Base-by-base conservation (phyloP, 352 stramenopile genomes). In the Thraustochytrium striatum region DNA sequence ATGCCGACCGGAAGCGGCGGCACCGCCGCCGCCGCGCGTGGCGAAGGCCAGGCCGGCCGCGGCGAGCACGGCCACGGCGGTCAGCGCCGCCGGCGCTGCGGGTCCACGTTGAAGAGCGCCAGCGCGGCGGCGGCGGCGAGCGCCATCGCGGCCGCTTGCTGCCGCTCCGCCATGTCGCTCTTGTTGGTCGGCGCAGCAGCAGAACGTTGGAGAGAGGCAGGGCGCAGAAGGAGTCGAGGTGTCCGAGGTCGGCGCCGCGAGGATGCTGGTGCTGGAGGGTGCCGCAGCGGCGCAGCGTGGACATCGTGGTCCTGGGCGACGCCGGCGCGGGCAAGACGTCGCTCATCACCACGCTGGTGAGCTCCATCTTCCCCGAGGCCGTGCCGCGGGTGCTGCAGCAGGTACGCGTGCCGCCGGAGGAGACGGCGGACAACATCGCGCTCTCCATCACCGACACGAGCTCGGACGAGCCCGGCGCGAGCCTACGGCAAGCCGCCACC, bases 261-360 rank as follows among this genome's bases (percentile, higher is more conserved):
- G 39, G 13, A 61, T 61, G 53, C 53, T 70, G 33, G 25, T 55
- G 52, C 21, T 70, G 32, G 52, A 61, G 0, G 65, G 65, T 16
- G 52, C 3, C 35, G 65, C 21, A 41, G 32, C 44, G 65, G 52
- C 44, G 52, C n/a, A 61, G 72, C 1, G 70, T 82, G 47, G 43
- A 82, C 78, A 92, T 95, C 78, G 89, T 94, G 70, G 89, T 95
- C 55, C 78, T 94, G 62, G 90, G 90, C 81, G 90, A 95, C 82
- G 89, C 93, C 83, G 93, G 92, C 85, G 89, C 93, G 73, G 90
- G 90, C 82, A 95, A 95, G 85, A 94, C 89, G 73, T 94, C 90
- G 85, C 89, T 95, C 82, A 93, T 95, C 83, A 94, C 89, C 83
- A 90, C 90, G 82, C 86, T 94, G 50, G 89, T 94, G 81, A 94